These are phyloP conservation scores for Cercospora sojina DNA, from an alignment of 2,329 filamentous ascomycete species.

Conservation along the genomic window DNA sequence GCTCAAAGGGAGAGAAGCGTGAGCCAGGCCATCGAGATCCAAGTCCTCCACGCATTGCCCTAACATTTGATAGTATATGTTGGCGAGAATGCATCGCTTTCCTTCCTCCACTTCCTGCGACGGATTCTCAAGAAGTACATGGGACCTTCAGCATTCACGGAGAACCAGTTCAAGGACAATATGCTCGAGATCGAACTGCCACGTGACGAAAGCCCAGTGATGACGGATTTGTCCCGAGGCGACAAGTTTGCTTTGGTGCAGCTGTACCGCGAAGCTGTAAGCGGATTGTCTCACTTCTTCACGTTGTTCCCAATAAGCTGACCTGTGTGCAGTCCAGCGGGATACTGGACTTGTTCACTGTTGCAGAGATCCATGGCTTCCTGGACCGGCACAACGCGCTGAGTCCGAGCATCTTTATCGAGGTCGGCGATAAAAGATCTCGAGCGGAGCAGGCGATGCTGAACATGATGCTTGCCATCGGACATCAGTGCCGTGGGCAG, in stretches of 20 bases:
- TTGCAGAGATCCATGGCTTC: constrained; percentile 31
- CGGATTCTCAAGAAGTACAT: constrained; percentile 52
- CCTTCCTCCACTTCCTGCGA: constrained; percentile 56
- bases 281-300: not conserved
- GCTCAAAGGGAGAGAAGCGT: constrained; percentile 55
- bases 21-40: constrained; percentile 15
- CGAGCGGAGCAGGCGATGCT: constrained; percentile 38
- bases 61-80: constrained; percentile 45
- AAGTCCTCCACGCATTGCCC: not conserved
- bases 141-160: constrained; percentile 56
- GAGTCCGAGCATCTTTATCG: constrained; percentile 23
- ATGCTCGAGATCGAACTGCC: constrained; percentile 51
- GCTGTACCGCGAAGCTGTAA: constrained; percentile 39
- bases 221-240: constrained; percentile 36
- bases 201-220: constrained; percentile 21
- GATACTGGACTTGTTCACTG: constrained; percentile 42
- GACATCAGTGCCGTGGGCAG: constrained; percentile 47
- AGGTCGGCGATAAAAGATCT: constrained; percentile 32
- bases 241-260: constrained; percentile 37
- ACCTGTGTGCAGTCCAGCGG: constrained; percentile 42
- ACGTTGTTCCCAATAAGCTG: constrained; percentile 9
- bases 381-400: constrained; percentile 23
- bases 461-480: constrained; percentile 53
- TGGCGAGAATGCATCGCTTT: constrained; percentile 54
- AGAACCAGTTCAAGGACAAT: constrained; percentile 51